These are phyloP conservation scores for Aciculoconidium aculeatum DNA, from an alignment of 805 yeast species.

Conservation along the genomic window DNA sequence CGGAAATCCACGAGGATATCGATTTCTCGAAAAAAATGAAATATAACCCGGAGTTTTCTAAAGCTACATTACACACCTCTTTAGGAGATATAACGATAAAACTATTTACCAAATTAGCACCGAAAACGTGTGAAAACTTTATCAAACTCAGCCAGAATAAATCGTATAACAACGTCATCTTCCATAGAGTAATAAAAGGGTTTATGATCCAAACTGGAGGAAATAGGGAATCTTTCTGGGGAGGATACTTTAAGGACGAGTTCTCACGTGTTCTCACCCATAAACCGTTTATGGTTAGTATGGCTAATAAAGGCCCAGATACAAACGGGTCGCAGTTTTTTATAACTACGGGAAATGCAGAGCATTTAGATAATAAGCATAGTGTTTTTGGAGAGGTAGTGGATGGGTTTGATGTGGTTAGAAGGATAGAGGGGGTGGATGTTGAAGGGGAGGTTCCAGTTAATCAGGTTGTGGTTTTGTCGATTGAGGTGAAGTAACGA, in stretches of 20 bases:
- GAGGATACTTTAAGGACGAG: conserved; percentile 23
- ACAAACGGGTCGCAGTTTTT: conserved; percentile 25
- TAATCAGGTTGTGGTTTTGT: conserved; percentile 16
- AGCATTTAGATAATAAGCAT: conserved; percentile 18
- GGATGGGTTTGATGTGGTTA: conserved; percentile 17
- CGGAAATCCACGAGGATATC: no score
- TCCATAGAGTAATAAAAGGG: conserved; percentile 19
- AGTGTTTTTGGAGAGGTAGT: conserved; percentile 23
- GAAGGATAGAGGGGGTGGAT: conserved; percentile 12
- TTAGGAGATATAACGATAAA: conserved; percentile 37
- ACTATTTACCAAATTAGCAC: conserved; percentile 30
- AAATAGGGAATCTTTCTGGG: conserved; percentile 20
- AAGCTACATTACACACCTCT: conserved; percentile 32
- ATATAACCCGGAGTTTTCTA: no score
- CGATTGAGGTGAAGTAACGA: no score
- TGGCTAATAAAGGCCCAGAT: conserved; percentile 23
- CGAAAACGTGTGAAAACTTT: conserved; percentile 39
- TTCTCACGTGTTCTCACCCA: conserved; percentile 20
- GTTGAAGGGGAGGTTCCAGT: conserved; percentile 16
- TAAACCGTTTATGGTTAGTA: conserved; percentile 27
- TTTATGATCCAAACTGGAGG: conserved; percentile 25
- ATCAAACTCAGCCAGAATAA: conserved; percentile 25
- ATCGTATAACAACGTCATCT: conserved; percentile 33
- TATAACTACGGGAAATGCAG: conserved; percentile 16
- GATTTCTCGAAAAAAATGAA: conserved; percentile 4